A percentile compares a stretch with the other conserved stretches of the same genome.
Evolutionary conservation across 2,329 filamentous ascomycete species (phyloP).

Genomic region (Hypoxylon rubiginosum): DNA sequence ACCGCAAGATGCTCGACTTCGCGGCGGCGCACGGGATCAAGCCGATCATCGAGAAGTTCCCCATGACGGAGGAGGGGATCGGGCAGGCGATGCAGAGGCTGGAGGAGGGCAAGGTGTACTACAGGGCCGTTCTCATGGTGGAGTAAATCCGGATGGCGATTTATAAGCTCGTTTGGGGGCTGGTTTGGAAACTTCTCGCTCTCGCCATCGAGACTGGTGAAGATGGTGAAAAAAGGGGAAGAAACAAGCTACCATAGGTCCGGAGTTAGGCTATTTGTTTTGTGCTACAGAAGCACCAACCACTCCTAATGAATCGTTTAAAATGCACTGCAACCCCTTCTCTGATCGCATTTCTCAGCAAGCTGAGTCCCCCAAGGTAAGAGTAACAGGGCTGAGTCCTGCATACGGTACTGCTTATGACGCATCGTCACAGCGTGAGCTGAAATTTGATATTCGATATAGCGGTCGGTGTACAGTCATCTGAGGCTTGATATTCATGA

Average conservation of each 20-base stretch:
- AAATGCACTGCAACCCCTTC: no score
- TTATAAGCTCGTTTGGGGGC: no score
- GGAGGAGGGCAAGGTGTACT: neutral
- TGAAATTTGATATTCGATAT: neutral
- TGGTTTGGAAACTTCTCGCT: no score
- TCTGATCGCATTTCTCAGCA: no score
- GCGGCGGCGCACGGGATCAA: neutral
- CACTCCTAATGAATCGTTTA: no score
- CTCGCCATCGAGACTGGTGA: no score
- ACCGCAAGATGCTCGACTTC: neutral
- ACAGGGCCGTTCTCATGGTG: neutral
- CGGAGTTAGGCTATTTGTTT: neutral
- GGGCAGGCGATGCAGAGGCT: neutral
- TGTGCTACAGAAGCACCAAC: neutral
- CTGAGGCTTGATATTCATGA: no score
- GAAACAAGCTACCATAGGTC: neutral
- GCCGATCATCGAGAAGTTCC: neutral
- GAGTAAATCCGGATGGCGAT: neutral
- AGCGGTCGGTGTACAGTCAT: no score
- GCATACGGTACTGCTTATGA: no score
- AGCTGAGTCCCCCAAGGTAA: no score
- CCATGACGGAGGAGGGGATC: conserved; percentile 2
- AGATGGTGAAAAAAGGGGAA: no score
- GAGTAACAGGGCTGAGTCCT: no score
- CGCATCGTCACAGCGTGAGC: neutral